Conservation (phyloP, 371 early-diverging fungal species). For the Mortierella polycephala region DNA sequence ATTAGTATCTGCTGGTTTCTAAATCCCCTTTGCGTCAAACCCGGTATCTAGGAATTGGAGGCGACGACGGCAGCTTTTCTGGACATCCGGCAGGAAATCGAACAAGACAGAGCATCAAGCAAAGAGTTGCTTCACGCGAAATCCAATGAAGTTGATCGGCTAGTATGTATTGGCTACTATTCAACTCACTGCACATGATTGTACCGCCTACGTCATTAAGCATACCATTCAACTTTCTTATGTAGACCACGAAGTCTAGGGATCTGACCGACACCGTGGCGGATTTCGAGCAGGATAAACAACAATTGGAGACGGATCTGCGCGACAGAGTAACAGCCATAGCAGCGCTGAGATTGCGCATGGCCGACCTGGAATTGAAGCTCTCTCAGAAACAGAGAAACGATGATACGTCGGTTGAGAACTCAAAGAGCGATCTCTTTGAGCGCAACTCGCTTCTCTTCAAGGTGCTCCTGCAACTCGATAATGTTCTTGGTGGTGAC, state of each 20-base stretch:
- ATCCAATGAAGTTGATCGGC: constrained; percentile 41
- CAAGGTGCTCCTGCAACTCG: constrained; percentile 47
- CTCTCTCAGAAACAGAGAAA: constrained; percentile 31
- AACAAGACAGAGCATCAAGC: constrained; percentile 31
- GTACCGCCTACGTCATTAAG: background rate
- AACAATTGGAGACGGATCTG: constrained; percentile 36
- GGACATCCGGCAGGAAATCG: constrained; percentile 32
- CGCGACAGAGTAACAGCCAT: constrained; percentile 39
- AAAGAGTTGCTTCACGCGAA: constrained; percentile 32
- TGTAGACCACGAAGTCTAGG: constrained; percentile 37
- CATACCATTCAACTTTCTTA: no score
- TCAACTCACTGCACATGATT: background rate
- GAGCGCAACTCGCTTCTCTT: constrained; percentile 56
- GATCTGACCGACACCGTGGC: constrained; percentile 26
- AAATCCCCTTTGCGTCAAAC: no score
- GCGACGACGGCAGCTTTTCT: constrained; percentile 33
- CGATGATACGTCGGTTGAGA: constrained; percentile 16
- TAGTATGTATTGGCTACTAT: constrained; percentile 18
- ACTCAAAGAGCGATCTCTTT: constrained; percentile 38
- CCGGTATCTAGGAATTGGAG: constrained; percentile 18
- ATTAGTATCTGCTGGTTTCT: no score
- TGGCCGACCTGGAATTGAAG: constrained; percentile 38
- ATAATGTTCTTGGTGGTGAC: constrained; percentile 49
- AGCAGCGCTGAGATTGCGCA: constrained; percentile 41
- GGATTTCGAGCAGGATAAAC: constrained; percentile 40